These are phyloP conservation scores for Fusarium kyushuense DNA, from an alignment of 2,329 filamentous ascomycete species.

Conservation along the genomic window DNA sequence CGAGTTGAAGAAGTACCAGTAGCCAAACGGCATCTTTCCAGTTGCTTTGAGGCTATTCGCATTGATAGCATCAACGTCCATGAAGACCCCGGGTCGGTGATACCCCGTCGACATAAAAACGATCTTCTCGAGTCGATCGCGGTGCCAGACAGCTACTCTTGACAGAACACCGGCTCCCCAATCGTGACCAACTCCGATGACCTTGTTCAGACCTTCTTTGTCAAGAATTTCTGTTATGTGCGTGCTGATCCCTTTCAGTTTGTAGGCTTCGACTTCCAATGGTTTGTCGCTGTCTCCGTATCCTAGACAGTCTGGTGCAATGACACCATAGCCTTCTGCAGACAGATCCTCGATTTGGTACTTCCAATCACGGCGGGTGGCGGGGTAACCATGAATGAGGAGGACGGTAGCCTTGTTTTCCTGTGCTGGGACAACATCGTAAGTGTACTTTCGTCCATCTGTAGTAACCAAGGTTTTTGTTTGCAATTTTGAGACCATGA, in stretches of 20 bases:
- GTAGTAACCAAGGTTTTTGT: constrained; percentile 3
- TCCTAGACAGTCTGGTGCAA: constrained; percentile 39
- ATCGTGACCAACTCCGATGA: constrained; percentile 38
- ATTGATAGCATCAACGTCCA: constrained; percentile 34
- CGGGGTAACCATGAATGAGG: constrained; percentile 40
- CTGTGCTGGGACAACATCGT: constrained; percentile 17
- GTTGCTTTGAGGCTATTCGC: constrained; percentile 6
- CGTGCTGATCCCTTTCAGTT: constrained; percentile 12
- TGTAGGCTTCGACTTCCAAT: constrained; percentile 24
- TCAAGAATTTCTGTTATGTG: constrained; percentile 35
- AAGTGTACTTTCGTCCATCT: constrained; percentile 16
- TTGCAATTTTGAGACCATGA: background rate
- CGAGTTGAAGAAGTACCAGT: constrained; percentile 42
- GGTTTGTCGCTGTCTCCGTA: constrained; percentile 39
- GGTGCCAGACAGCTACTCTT: constrained; percentile 27
- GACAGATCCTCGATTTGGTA: constrained; percentile 29
- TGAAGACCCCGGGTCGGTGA: constrained; percentile 13
- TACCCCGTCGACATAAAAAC: constrained; percentile 26
- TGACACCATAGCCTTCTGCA: constrained; percentile 28
- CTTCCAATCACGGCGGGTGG: constrained; percentile 36
- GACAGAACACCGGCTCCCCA: constrained; percentile 33
- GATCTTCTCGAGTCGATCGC: constrained; percentile 15
- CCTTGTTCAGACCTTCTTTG: constrained; percentile 15
- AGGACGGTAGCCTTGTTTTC: constrained; percentile 25
- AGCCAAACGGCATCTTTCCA: constrained; percentile 36